These are phyloP conservation scores for Decorospora gaudefroyi DNA, from an alignment of 2,329 filamentous ascomycete genomes.

Conservation along the genomic window DNA sequence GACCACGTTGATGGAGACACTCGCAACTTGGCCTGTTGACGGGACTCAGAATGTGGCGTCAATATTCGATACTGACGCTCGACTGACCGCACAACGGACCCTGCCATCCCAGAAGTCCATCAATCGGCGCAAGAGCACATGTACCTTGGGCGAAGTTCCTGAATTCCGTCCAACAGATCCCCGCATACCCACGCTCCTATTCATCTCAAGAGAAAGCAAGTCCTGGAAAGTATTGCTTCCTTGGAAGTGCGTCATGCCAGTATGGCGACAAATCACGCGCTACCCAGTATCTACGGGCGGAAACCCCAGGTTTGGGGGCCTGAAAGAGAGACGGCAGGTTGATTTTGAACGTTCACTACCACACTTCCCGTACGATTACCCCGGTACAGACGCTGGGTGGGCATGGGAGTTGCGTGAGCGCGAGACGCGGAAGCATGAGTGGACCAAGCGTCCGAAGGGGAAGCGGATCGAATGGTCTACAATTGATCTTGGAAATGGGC, in stretches of 20 bases:
- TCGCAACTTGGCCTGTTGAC: slow-evolving; percentile 72
- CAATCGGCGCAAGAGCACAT: slow-evolving; percentile 72
- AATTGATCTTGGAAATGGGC: slow-evolving; percentile 71
- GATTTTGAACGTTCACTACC: slow-evolving; percentile 76
- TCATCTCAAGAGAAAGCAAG: slow-evolving; percentile 61
- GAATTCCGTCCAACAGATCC: slow-evolving; percentile 66
- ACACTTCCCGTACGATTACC: slow-evolving; percentile 86
- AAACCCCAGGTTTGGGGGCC: slow-evolving; percentile 79
- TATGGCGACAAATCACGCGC: slow-evolving; percentile 87
- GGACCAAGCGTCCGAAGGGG: slow-evolving; percentile 78
- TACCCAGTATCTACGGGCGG: slow-evolving; percentile 78
- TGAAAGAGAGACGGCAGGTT: slow-evolving; percentile 79
- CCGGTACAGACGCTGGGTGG: slow-evolving; percentile 77
- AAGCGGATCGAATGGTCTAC: slow-evolving; percentile 77
- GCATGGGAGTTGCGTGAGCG: slow-evolving; percentile 75
- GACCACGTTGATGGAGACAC: slow-evolving; percentile 58
- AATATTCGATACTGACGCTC: slow-evolving; percentile 70
- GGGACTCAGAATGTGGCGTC: slow-evolving; percentile 52
- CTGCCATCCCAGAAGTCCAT: slow-evolving; percentile 78
- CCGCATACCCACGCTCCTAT: slow-evolving; percentile 74
- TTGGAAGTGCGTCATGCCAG: slow-evolving; percentile 82
- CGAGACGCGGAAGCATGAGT: slow-evolving; percentile 62
- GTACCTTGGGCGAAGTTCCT: slow-evolving; percentile 66
- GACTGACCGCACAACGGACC: slow-evolving; percentile 67
- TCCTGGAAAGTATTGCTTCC: slow-evolving; percentile 85